Base-by-base conservation (phyloP, 345 rosid genomes). In the Physaria fendleri region DNA sequence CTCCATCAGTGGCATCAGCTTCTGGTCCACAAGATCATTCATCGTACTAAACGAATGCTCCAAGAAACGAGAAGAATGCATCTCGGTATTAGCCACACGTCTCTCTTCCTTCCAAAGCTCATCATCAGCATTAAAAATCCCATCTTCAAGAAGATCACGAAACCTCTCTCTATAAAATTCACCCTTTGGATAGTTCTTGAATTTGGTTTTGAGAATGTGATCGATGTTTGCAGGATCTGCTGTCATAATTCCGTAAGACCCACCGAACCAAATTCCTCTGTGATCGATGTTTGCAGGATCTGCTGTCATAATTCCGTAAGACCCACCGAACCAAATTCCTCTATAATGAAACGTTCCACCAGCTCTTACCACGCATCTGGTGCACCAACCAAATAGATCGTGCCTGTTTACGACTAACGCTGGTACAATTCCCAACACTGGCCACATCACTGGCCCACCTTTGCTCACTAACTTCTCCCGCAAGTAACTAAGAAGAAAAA, bases 151-250 rank as follows among this genome's bases (percentile, higher is more conserved):
- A 71, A 90, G 71, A 56, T 90, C 93, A 8, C 32, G 25, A 33
- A 90, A 84, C 75, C 82, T 78, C 46, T 84, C 84, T 59, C 84
- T 56, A 17, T 65, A 83, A 56, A 69, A 81, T 12, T 45, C 49
- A 3, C 97, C 95, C 56, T 87, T 85, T 0, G 95, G 93, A 56
- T 71, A 90, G 77, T 85, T 90, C 9, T 53, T 62, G 74, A 86
- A 90, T 41, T 79, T 76, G 3, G 90, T 84, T 62, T 66, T 81
- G 55, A 90, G 76, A 66, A 80, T 71, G 44, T 87, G 75, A 64
- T 87, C 90, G 29, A 90, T 42, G 72, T 81, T 83, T 50, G 66
- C 62, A 47, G 93, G 81, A 49, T 87, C 58, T 23, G 56, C 61
- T 0, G 90, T 90, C 37, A 76, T 50, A 53, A 87, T 49, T 29